Evolutionary conservation across 148 eudicot genomes (phyloP), one percentile per base, ranked within the genome.

Genomic region (Silene latifolia): DNA sequence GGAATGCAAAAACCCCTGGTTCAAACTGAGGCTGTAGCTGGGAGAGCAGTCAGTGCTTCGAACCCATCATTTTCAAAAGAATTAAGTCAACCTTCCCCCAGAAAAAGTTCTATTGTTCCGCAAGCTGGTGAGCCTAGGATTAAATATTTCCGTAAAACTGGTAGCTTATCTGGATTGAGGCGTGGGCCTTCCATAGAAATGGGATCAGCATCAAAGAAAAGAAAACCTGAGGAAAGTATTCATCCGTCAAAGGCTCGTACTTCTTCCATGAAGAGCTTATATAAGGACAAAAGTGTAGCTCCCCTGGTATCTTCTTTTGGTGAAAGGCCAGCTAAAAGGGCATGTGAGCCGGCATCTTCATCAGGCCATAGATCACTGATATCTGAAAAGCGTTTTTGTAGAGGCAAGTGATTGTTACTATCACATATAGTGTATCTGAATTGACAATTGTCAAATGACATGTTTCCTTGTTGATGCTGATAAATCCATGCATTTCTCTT

Each of bases 381-480:
- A 56, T 23, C 64, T 21, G 69, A 51, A 69, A 35, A 70, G 29
- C 39, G 56, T 6, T 59, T 24, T 60, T 71, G 63, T 65, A 72
- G 58, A 64, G 83, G 85, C 82, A 82, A 82, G 82, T 74, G 70
- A 72, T 75, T 69, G 59, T 32, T 65, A 54, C 21, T 72, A 64
- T 35, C 29, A 18, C 73, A 39, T 39, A 39, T 3, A 35, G 11
- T 27, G 53, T 72, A 59, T 80, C 53, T 73, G 10, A 17, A 74
- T 69, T 73, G 51, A 60, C 47, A 8, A 67, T 47, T 57, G 76
- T 25, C n/a, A 72, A 79, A 53, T 69, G 64, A 39, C 66, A 42
- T 44, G 53, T n/a, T 39, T 63, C 23, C 47, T 73, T 7, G 39
- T 57, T 17, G 29, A 14, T 67, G 63, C 29, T 24, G 44, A 44